These are phyloP conservation scores for Bolboschoenoplectus hybrid DNA, from an alignment of 202 grass and related monocot genomes.

Conservation along the genomic window DNA sequence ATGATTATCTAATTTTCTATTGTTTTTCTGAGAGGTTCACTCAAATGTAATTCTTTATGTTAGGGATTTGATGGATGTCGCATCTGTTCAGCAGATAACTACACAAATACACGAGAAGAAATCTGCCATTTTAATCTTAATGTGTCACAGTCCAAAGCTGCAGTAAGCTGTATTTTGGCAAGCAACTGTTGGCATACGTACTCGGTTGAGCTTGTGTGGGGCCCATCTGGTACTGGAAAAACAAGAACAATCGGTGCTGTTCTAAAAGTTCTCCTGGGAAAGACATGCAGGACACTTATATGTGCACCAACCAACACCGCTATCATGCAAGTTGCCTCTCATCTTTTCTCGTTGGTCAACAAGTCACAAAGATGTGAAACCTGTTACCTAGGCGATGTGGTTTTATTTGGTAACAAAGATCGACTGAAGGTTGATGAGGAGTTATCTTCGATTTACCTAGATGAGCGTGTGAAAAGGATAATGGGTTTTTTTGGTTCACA, in stretches of 20 bases:
- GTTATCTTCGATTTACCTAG: conserved; percentile 64
- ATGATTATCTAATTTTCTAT: conserved; percentile 37
- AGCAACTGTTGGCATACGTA: conserved; percentile 47
- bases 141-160: conserved; percentile 63
- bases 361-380: conserved; percentile 32
- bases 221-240: conserved; percentile 92
- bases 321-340: conserved; percentile 65
- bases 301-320: conserved; percentile 93
- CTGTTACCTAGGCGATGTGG: conserved; percentile 61
- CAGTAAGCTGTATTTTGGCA: conserved; percentile 59
- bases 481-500: conserved; percentile 45
- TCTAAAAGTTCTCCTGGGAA: conserved; percentile 54
- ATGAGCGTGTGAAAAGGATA: conserved; percentile 61
- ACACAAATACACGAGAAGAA: conserved; percentile 49
- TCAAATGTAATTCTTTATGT: conserved; percentile 29
- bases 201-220: conserved; percentile 73
- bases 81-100: conserved; percentile 46
- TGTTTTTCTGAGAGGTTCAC: conserved; percentile 37
- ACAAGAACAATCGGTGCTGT: conserved; percentile 77
- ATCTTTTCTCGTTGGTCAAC: conserved; percentile 57
- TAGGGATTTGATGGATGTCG: conserved; percentile 53
- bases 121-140: conserved; percentile 63
- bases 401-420: conserved; percentile 83
- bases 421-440: conserved; percentile 53
- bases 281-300: conserved; percentile 60